These are phyloP conservation scores for Barbarea vulgaris DNA, from an alignment of 345 rosid species.

Conservation along the genomic window DNA sequence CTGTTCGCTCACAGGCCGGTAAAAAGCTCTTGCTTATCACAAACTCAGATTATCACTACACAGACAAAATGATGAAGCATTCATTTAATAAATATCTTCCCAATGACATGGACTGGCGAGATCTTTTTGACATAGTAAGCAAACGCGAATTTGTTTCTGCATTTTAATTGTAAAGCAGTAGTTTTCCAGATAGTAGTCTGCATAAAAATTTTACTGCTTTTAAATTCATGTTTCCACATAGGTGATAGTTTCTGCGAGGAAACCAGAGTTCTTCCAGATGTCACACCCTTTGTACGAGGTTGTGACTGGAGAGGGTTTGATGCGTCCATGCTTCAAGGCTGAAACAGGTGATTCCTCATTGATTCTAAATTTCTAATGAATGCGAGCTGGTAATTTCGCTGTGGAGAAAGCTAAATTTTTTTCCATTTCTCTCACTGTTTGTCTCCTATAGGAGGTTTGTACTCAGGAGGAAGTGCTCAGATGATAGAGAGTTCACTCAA, in stretches of 20 bases:
- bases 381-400: not conserved
- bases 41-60: slow-evolving; percentile 93
- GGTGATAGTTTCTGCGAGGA: slow-evolving; percentile 97
- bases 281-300: slow-evolving; percentile 94
- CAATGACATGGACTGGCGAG: slow-evolving; percentile 91
- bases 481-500: slow-evolving; percentile 86
- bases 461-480: slow-evolving; percentile 98
- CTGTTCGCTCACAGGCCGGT: slow-evolving; percentile 72
- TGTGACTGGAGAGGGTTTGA: slow-evolving; percentile 90
- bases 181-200: not conserved
- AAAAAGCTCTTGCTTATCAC: slow-evolving; percentile 93
- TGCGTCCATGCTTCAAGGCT: slow-evolving; percentile 98
- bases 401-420: not conserved
- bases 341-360: slow-evolving; percentile 55
- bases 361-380: slow-evolving; percentile 19
- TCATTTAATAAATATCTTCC: slow-evolving; percentile 90
- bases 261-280: slow-evolving; percentile 98
- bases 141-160: slow-evolving; percentile 5
- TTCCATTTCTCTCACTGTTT: slow-evolving; percentile 3
- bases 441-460: slow-evolving; percentile 68
- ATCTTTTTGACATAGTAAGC: slow-evolving; percentile 86
- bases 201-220: not conserved
- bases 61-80: slow-evolving; percentile 97
- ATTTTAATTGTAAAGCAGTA: not conserved
- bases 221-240: slow-evolving; percentile 34